These are phyloP conservation scores for Tricholomella constricta DNA, from an alignment of 768 basidiomycete species.

Conservation along the genomic window DNA sequence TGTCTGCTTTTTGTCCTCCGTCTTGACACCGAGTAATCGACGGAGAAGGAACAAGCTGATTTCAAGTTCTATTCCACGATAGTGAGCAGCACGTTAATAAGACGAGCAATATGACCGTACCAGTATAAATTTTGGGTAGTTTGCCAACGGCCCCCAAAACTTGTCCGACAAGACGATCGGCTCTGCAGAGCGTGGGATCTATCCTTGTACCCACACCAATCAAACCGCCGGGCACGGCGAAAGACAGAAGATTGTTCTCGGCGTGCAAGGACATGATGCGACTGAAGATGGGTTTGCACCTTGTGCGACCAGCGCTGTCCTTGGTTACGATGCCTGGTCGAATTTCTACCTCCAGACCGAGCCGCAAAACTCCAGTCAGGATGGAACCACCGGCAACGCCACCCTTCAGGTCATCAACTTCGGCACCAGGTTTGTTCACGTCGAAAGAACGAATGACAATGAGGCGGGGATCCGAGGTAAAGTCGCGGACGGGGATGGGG, in stretches of 20 bases:
- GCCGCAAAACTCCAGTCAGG: conserved; percentile 84
- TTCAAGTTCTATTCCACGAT: conserved; percentile 65
- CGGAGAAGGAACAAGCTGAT: conserved; percentile 94
- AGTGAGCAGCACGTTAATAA: neutral
- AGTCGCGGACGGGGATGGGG: conserved; percentile 92
- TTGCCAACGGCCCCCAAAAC: conserved; percentile 95
- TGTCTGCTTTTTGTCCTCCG: conserved; percentile 98
- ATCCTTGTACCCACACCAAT: conserved; percentile 99
- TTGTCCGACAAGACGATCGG: conserved; percentile 95
- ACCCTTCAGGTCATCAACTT: conserved; percentile 95
- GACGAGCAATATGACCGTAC: conserved; percentile 35
- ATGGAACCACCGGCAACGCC: conserved; percentile 98
- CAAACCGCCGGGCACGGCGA: conserved; percentile 95
- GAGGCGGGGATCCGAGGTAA: conserved; percentile 85
- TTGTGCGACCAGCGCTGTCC: conserved; percentile 85
- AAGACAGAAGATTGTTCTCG: conserved; percentile 91
- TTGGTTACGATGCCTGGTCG: conserved; percentile 97
- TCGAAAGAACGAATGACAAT: conserved; percentile 99
- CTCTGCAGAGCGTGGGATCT: conserved; percentile 95
- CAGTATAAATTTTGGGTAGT: conserved; percentile 90
- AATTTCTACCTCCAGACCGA: conserved; percentile 96
- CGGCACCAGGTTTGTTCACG: conserved; percentile 98
- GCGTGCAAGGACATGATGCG: conserved; percentile 90
- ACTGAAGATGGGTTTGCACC: conserved; percentile 93
- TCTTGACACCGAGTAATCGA: conserved; percentile 95